Conservation (phyloP, 768 basidiomycete species). For the Cystobasidium onofrii region DNA sequence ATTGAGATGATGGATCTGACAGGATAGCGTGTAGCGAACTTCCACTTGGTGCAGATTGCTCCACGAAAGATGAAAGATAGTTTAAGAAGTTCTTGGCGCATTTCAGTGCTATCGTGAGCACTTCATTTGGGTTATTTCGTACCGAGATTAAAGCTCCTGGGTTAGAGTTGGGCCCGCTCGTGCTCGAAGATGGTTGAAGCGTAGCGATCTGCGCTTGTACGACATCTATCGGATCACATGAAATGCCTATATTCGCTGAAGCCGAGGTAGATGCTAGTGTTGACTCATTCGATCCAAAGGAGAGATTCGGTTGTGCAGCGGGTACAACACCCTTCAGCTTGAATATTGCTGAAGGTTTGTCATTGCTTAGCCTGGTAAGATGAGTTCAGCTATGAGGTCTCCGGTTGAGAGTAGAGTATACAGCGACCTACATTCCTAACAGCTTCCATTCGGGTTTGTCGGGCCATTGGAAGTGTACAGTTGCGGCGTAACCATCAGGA, state of each 20-base stretch:
- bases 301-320: neutral
- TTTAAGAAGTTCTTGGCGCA: conserved; percentile 34
- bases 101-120: conserved; percentile 7
- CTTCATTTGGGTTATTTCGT: neutral
- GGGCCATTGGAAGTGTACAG: conserved; percentile 25
- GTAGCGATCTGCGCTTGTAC: conserved; percentile 25
- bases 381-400: no score
- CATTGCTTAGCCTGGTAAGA: conserved; percentile 25
- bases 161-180: neutral
- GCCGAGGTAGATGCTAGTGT: neutral
- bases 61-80: conserved; percentile 35
- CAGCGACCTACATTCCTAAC: conserved; percentile 23
- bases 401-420: no score
- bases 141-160: neutral
- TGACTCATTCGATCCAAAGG: neutral
- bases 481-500: conserved; percentile 28
- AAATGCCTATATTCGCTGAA: conserved; percentile 30
- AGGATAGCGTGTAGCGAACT: conserved; percentile 16
- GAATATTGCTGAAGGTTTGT: conserved; percentile 33
- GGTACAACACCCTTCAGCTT: conserved; percentile 12
- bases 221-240: conserved; percentile 13
- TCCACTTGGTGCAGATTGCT: conserved; percentile 20
- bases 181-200: neutral
- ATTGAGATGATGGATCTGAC: conserved; percentile 13
- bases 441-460: conserved; percentile 27